These are phyloP conservation scores for Trichomonas tenax DNA, from an alignment of 208 protist species.

Conservation along the genomic window DNA sequence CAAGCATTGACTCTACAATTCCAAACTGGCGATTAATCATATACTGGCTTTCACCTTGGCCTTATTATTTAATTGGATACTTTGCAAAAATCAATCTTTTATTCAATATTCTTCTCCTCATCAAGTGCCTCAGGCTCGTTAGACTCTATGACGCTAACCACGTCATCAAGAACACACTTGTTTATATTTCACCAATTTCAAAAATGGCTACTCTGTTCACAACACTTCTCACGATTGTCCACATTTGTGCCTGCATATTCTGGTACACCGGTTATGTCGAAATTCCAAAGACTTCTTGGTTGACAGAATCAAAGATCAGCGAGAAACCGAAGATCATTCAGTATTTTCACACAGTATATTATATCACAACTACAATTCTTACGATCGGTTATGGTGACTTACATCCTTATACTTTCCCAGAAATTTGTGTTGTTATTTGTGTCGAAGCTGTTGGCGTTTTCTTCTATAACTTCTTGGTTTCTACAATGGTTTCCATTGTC, in stretches of 20 bases:
- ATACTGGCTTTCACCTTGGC: not conserved
- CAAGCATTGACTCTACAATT: not conserved
- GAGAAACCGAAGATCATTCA: not conserved
- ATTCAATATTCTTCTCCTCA: not conserved
- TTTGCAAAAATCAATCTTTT: not conserved
- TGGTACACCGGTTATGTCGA: not conserved
- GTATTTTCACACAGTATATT: not conserved
- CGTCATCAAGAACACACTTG: not conserved
- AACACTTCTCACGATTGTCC: not conserved
- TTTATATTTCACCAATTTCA: not conserved
- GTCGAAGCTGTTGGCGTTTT: not conserved
- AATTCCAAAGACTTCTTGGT: not conserved
- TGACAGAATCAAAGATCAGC: not conserved
- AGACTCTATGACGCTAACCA: not conserved
- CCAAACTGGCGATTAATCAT: not conserved
- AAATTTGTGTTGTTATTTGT: not conserved
- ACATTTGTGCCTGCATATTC: not conserved
- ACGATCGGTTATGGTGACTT: slow-evolving; percentile 14
- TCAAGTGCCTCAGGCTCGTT: not conserved
- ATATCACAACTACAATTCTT: not conserved
- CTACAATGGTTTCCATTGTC: not conserved
- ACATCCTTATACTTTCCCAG: not conserved
- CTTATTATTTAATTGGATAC: not conserved
- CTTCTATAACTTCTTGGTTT: not conserved
- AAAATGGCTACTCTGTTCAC: not conserved